Base-by-base conservation (phyloP, 2,329 filamentous ascomycete genomes). In the Fusarium sp. region DNA sequence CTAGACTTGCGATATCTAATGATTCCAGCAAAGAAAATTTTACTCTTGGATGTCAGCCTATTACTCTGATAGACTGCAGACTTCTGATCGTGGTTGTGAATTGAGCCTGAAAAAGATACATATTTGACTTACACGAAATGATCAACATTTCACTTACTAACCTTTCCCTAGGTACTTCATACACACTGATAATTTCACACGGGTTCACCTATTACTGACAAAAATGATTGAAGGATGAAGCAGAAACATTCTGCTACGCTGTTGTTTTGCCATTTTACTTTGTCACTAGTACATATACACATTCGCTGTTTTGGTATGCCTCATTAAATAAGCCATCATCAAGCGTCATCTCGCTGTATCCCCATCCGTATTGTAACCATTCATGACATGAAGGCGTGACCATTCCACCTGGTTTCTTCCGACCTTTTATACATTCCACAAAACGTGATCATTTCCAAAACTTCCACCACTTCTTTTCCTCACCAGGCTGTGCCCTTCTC, bases 361-460 rank as follows among this genome's bases (percentile, higher is more conserved):
- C 21, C 36, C 38, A 58, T 36, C 36, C 22, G 42, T 69, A n/a
- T 33, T 52, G 40, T 44, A 22, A 42, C 33, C 33, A 39, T 45
- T 36, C 45, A 42, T 66, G 56, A 52, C 46, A 65, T 58, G 42
- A 60, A 53, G 26, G 26, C 19, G 45, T 46, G 60, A 51, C 21
- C 52, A 28, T 53, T 33, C 36, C 21, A 44, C 24, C 22, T 14
- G 45, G 39, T 47, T 38, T 39, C 9, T 28, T n/a, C 34, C n/a
- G 4, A 6, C 14, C 14, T 33, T 42, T 40, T 11, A 40, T 58
- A 43, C 39, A 34, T 24, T 31, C 36, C 40, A 46, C 26, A 34
- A 22, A 31, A n/a, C 47, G 19, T 33, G 19, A 50, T 72, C 57
- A 77, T 76, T 80, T 84, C 88, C 89, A 91, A 73, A 91, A 90